Evolutionary conservation across 2,329 filamentous ascomycete species (phyloP).

Genomic region (Beauveria caledonica): DNA sequence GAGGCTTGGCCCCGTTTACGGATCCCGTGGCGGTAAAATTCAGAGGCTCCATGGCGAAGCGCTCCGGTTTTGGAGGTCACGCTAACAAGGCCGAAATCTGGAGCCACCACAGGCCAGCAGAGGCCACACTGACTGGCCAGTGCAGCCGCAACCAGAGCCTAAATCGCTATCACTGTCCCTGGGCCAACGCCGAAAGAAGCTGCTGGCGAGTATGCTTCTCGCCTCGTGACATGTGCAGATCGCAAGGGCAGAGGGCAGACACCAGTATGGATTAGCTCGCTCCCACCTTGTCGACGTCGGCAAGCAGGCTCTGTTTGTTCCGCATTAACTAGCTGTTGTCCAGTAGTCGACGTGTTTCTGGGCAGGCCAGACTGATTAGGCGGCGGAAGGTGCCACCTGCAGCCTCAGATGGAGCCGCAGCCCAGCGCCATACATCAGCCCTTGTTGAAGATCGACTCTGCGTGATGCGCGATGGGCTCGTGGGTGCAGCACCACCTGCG

Average conservation of each 20-base stretch:
- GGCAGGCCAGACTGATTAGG: neutral
- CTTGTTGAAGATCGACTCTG: slow-evolving; percentile 7
- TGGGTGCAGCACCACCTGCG: neutral
- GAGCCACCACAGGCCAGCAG: slow-evolving; percentile 10
- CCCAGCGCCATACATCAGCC: slow-evolving; percentile 3
- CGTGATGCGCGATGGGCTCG: slow-evolving; percentile 6
- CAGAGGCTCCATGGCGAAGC: slow-evolving; percentile 17
- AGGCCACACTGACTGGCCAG: slow-evolving; percentile 7
- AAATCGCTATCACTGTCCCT: neutral
- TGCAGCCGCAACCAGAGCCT: neutral
- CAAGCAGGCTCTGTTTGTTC: neutral
- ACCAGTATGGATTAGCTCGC: neutral
- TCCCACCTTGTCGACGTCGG: neutral
- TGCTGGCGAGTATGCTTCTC: neutral
- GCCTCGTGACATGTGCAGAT: slow-evolving; percentile 6
- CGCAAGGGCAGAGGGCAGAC: neutral
- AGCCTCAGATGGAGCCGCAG: slow-evolving; percentile 2
- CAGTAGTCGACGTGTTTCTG: neutral
- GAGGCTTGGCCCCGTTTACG: slow-evolving; percentile 17
- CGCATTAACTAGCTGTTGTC: neutral
- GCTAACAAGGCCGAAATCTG: slow-evolving; percentile 7
- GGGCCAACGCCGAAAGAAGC: neutral
- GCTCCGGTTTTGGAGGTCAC: slow-evolving; percentile 8
- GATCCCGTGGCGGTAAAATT: slow-evolving; percentile 18
- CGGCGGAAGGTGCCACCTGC: neutral